Base-by-base conservation (phyloP, 768 basidiomycete species). In the Xerocomus brunneocitrinus region DNA sequence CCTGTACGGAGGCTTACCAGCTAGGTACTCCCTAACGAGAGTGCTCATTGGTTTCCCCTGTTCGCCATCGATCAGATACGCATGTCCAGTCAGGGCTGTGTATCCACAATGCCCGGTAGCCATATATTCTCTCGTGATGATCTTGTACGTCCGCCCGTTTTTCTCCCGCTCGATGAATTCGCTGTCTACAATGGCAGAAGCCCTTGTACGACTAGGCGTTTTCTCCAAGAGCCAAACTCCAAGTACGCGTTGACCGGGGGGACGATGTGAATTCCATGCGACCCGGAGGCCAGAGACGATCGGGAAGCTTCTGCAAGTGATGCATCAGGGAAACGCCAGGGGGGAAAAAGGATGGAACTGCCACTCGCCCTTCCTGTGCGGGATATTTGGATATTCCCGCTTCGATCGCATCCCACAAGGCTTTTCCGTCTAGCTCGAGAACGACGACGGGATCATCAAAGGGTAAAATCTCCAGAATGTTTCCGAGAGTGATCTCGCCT, bases 401-500 rank as follows among this genome's bases (percentile, higher is more conserved):
- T 63, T 97, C 93, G 31, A 95, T 59, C 0, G 86, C 83, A 42
- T 82, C 84, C 89, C 91, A 94, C 41, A 95, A 76, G 0, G 83
- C 74, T 58, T 79, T 76, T 2, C 93, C 91, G 58, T 90, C 83
- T 13, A 95, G 67, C 66, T 93, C 86, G 8, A 93, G 61, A 4
- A 92, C 90, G 6, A 97, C 79, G 16, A 87, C 73, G 3, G 92
- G 85, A 61, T 95, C 93, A 50, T 89, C 86, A 55, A 92, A 95
- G 0, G 93, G 93, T 30, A 95, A 69, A 25, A 95, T 92, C 63
- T 94, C 93, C 34, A 94, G 64, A 49, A 95, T 86, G 65, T 97
- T 86, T 0, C 93, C 91, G 1, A 97, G 74, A 4, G 85, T 92
- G 47, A 97, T 73, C 31, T 78, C 66, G 0, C 93, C 67, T 89